Base-by-base conservation (phyloP, 495 filamentous ascomycete species). In the Penicillium roqueforti region DNA sequence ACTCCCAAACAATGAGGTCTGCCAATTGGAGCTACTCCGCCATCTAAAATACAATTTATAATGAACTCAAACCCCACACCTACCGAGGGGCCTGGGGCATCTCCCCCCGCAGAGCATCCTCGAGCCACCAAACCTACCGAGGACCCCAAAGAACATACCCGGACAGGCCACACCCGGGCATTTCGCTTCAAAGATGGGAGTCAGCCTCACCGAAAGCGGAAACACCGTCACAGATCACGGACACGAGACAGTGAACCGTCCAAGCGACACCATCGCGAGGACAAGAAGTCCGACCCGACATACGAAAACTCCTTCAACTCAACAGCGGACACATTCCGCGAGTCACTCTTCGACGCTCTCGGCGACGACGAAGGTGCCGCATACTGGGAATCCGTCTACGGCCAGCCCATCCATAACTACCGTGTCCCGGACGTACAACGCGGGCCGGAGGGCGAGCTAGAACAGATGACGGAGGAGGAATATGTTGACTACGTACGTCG, bases 301-400 rank as follows among this genome's bases (percentile, higher is more conserved):
- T 28, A 40, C 80, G 14, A 36, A n/a, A n/a, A 36, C 32, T 3
- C 14, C n/a, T 36, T 36, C n/a, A 6, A 9, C 5, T 79, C 85
- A 57, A 77, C 87, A 5, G 80, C 85, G 18, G 71, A 77, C 9
- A 91, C 92, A 14, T 98, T 98, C 70, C 86, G 89, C 23, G 89
- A 96, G 73, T 93, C 89, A n/a, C 84, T 97, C 43, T 96, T 97
- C 76, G 93, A 98, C 69, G 93, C 93, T n/a, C 85, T 98, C 68
- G 95, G 91, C 36, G 93, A 98, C 70, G 93, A 98, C 71, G 93
- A 98, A 73, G 93, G 93, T 34, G 93, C 93, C 38, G 82, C 82
- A 31, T 97, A 89, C 74, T 98, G 93, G 93, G 87, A 96, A 66
- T 80, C 83, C 31, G 90, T 97, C 45, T 98, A 96, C 70, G 91